phyloP scores from a whole-genome alignment of 106 monocot species.

The Dendrobium catenatum region DNA sequence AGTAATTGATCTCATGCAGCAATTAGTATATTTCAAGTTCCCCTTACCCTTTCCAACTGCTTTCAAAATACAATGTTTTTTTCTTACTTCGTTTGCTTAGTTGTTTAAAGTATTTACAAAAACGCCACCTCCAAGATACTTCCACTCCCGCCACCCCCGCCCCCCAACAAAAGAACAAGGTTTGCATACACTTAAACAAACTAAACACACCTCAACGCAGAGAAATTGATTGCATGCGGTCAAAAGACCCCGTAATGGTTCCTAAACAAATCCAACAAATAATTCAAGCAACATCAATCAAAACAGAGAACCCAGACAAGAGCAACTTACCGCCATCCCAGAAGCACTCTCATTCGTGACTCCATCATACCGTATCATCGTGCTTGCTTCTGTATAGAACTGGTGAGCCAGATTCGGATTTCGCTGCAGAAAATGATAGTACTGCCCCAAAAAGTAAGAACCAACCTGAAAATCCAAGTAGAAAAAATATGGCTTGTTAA shows the following conservation, averaged over 20 bases:
- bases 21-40: too few relatives aligned
- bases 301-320: background rate
- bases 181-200: background rate
- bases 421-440: slow-evolving; percentile 50
- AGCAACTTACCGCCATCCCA: slow-evolving; percentile 30
- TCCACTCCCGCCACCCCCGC: too few relatives aligned
- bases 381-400: slow-evolving; percentile 61
- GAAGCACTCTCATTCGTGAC: slow-evolving; percentile 21
- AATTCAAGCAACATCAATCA: background rate
- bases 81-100: too few relatives aligned
- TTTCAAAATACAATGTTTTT: too few relatives aligned
- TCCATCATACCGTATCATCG: slow-evolving; percentile 46
- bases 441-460: slow-evolving; percentile 46
- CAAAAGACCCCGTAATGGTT: background rate
- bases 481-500: background rate
- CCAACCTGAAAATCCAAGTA: slow-evolving; percentile 40
- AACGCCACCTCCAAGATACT: too few relatives aligned
- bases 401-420: slow-evolving; percentile 37
- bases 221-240: background rate
- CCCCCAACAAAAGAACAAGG: background rate
- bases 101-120: too few relatives aligned
- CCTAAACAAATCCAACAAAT: background rate
- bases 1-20: too few relatives aligned
- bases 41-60: too few relatives aligned
- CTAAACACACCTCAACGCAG: background rate